phyloP scores from a whole-genome alignment of 192 early-diverging fungal species.

The Entomortierella chlamydospora region DNA sequence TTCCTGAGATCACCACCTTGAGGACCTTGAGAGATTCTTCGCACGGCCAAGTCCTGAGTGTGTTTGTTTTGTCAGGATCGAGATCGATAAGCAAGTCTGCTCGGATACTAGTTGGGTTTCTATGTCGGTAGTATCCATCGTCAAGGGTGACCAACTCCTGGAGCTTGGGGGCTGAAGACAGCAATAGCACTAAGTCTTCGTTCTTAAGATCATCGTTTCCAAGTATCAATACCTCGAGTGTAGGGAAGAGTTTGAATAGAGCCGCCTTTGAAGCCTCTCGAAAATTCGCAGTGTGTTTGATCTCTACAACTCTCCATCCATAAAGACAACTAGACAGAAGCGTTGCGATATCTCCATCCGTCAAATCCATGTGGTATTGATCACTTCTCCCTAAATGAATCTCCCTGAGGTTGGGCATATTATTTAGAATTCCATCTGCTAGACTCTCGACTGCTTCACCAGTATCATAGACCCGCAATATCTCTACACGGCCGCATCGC shows the following conservation, averaged over 20 bases:
- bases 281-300: too few relatives aligned
- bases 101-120: too few relatives aligned
- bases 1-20: neutral
- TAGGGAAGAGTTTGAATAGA: too few relatives aligned
- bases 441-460: neutral
- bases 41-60: slow-evolving; percentile 2
- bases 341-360: too few relatives aligned
- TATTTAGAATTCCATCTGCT: neutral
- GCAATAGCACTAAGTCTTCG: too few relatives aligned
- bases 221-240: too few relatives aligned
- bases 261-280: too few relatives aligned
- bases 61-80: neutral
- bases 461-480: neutral
- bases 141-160: neutral
- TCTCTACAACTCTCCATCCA: too few relatives aligned
- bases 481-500: neutral
- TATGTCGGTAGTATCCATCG: neutral
- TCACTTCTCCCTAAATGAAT: neutral
- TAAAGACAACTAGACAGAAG: too few relatives aligned
- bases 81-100: slow-evolving; percentile 2
- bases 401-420: neutral
- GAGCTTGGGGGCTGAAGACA: neutral
- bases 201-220: too few relatives aligned
- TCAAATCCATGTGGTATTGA: too few relatives aligned
- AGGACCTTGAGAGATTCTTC: slow-evolving; percentile 10